Percentiles rank a stretch among this genome's conserved stretches.
Evolutionary conservation across 2,329 filamentous ascomycete genomes (phyloP).

Genomic region (Ophiostoma quercus): DNA sequence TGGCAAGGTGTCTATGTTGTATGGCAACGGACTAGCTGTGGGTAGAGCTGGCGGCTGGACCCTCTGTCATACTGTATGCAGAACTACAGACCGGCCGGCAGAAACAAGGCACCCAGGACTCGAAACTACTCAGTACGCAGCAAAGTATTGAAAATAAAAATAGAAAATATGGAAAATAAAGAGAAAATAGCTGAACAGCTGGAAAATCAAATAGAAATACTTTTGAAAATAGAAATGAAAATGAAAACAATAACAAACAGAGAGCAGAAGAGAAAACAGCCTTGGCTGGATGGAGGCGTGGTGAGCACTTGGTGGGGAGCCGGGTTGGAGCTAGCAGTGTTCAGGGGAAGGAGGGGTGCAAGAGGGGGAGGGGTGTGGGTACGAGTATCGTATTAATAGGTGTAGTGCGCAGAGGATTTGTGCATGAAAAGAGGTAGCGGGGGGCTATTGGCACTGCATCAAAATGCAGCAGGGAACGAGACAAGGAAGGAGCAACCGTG

Average conservation of each 20-base stretch:
- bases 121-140: background rate
- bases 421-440: background rate
- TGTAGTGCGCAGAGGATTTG: background rate
- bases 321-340: slow-evolving; percentile 13
- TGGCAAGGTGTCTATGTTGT: background rate
- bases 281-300: slow-evolving; percentile 16
- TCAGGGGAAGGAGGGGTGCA: slow-evolving; percentile 18
- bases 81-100: too few relatives aligned
- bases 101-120: background rate
- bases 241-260: background rate
- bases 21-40: slow-evolving; percentile 9
- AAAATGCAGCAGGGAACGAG: background rate
- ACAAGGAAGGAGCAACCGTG: slow-evolving; percentile 2
- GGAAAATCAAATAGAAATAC: background rate
- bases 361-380: slow-evolving; percentile 9
- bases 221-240: background rate
- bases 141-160: background rate
- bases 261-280: background rate
- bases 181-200: background rate
- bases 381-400: slow-evolving; percentile 3
- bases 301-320: slow-evolving; percentile 10
- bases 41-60: too few relatives aligned
- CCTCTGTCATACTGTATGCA: too few relatives aligned
- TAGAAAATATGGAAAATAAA: background rate
- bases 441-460: background rate